Percentiles rank a stretch among this genome's conserved stretches.
Evolutionary conservation across 116 monocot genomes (phyloP).

Genomic region (Cymodocea nodosa): DNA sequence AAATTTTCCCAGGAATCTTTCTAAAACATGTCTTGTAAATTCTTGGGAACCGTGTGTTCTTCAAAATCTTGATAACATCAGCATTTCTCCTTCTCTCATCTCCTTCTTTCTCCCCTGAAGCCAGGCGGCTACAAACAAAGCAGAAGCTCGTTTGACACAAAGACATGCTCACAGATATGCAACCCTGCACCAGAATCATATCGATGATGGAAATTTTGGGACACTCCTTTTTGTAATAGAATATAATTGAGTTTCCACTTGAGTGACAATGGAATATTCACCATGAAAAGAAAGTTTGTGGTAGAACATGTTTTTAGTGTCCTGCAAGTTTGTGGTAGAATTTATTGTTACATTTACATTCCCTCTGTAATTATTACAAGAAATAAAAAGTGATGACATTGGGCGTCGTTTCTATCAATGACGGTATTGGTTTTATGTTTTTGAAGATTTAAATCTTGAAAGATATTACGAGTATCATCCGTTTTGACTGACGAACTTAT

Average conservation of each 20-base stretch:
- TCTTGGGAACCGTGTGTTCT: slow-evolving; percentile 55
- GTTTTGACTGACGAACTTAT: no score
- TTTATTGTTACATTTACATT: no score
- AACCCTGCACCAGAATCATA: slow-evolving; percentile 46
- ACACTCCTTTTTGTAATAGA: not conserved
- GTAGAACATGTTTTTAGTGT: not conserved
- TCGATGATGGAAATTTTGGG: not conserved
- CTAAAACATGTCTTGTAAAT: slow-evolving; percentile 38
- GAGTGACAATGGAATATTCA: no score
- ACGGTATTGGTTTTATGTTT: no score
- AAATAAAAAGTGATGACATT: no score
- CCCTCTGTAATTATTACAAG: no score
- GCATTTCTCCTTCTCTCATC: slow-evolving; percentile 74
- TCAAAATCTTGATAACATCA: slow-evolving; percentile 75
- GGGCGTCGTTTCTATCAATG: no score
- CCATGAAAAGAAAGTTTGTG: no score
- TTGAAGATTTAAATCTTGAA: no score
- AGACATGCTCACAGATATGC: slow-evolving; percentile 88
- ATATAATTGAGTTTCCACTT: no score
- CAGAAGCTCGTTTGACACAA: slow-evolving; percentile 85
- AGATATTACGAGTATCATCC: no score
- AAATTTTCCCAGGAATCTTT: slow-evolving; percentile 61
- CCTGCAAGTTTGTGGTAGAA: not conserved
- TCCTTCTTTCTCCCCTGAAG: slow-evolving; percentile 92
- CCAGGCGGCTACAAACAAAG: slow-evolving; percentile 80